Percentiles rank a stretch among this genome's conserved stretches.
phyloP scores from a whole-genome alignment of 2,329 filamentous ascomycete genomes.

The Huntiella moniliformis region DNA sequence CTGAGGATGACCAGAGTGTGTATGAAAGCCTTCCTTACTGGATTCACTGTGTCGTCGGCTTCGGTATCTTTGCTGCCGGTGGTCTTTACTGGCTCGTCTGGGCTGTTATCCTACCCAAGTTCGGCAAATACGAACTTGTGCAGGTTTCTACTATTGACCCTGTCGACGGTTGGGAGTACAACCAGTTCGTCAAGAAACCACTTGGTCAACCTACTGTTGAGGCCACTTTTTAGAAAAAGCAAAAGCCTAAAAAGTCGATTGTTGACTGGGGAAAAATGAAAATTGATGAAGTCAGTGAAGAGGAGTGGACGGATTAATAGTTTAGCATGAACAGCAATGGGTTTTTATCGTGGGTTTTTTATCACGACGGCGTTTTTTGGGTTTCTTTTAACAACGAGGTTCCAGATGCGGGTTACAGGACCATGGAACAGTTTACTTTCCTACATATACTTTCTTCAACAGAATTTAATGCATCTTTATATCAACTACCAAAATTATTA shows the following conservation, averaged over 20 bases:
- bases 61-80: slow-evolving; percentile 32
- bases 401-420: neutral
- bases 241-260: neutral
- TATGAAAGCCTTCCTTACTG: slow-evolving; percentile 37
- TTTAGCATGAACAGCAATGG: too few relatives aligned
- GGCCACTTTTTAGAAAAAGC: slow-evolving; percentile 4
- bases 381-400: too few relatives aligned
- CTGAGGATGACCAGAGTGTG: slow-evolving; percentile 30
- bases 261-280: too few relatives aligned
- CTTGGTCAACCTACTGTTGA: neutral
- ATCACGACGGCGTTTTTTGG: too few relatives aligned
- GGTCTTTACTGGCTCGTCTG: slow-evolving; percentile 38
- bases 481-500: too few relatives aligned
- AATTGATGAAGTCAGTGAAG: too few relatives aligned
- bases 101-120: slow-evolving; percentile 31
- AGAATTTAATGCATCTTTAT: slow-evolving; percentile 1
- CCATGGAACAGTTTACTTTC: neutral
- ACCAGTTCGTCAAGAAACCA: slow-evolving; percentile 30
- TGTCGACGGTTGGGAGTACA: slow-evolving; percentile 44
- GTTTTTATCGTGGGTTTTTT: too few relatives aligned
- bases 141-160: slow-evolving; percentile 34
- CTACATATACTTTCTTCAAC: slow-evolving; percentile 4
- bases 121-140: slow-evolving; percentile 36
- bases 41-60: slow-evolving; percentile 38
- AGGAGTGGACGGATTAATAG: too few relatives aligned